Base-by-base conservation (phyloP, 352 stramenopile genomes). In the Pythium grandisporangium region DNA sequence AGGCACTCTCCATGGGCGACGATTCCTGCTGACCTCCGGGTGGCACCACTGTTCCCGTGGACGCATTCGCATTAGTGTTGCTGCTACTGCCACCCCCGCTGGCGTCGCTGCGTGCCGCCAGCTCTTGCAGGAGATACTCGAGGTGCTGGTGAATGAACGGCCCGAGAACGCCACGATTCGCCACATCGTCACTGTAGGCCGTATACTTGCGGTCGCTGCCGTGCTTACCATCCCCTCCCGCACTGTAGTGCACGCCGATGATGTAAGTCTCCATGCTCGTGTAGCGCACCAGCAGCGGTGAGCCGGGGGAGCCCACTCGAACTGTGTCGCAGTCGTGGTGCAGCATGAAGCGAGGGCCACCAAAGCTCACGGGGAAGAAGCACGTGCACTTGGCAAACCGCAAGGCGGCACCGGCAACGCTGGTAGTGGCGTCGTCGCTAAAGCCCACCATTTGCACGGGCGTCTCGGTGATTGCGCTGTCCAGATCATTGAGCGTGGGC, bases 281-380 rank as follows among this genome's bases (percentile, higher is more conserved):
- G 43, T 70, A 82, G 12, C 65, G 62, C 36, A 82, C 70, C 6
- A 86, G 50, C 58, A 88, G 50, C 1, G 71, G 71, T 1, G 75
- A 70, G 0, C 75, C 75, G 1, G 61, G 51, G 2, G 66, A 78
- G 2, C 63, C 60, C n/a, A 58, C 58, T 2, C 16, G 19, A 6
- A 66, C 71, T 7, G 71, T 72, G 35, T 85, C 68, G 24, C 75
- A 85, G 41, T 78, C 58, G 58, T 89, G 70, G 34, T 68, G 68
- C 17, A 74, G 40, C 55, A 71, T 65, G 42, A 71, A 82, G 22
- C 61, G 44, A 12, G 57, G 56, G 0, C 58, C 61, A 24, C 57
- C 54, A 48, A 75, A 76, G n/a, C 50, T 51, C 14, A 27, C 48
- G 0, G 60, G 65, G 27, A 79, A 78, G 24, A 61, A 61, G 30